Evolutionary conservation across 331 rosid genomes (phyloP).

Genomic region (Ulmus americana): DNA sequence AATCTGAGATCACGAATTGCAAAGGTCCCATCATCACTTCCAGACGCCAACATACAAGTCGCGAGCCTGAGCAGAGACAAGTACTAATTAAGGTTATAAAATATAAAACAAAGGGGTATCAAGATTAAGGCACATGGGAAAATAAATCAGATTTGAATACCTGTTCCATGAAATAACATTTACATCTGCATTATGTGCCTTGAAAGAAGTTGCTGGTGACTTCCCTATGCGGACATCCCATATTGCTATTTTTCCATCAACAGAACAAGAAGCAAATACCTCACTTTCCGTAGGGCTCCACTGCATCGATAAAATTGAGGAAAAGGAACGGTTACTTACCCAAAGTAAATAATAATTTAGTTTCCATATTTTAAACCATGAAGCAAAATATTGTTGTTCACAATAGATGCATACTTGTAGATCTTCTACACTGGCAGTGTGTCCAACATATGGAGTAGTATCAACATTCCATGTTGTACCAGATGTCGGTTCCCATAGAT

Average conservation of each 20-base stretch:
- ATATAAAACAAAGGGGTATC: not conserved
- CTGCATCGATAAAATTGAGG: conserved; percentile 41
- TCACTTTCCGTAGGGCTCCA: conserved; percentile 88
- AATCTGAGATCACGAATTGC: conserved; percentile 80
- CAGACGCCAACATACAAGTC: conserved; percentile 82
- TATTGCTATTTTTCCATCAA: conserved; percentile 67
- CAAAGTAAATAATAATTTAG: not conserved
- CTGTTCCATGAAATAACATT: conserved; percentile 97
- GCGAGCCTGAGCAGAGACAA: conserved; percentile 56
- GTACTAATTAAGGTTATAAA: not conserved
- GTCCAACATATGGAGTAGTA: conserved; percentile 60
- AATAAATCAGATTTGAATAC: conserved; percentile 27
- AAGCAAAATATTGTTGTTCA: conserved; percentile 21
- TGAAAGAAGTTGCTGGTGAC: conserved; percentile 63
- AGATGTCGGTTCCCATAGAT: conserved; percentile 84
- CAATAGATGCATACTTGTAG: conserved; percentile 49
- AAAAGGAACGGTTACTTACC: conserved; percentile 7
- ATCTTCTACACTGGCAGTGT: conserved; percentile 83
- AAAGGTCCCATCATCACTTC: conserved; percentile 81
- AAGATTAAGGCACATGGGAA: conserved; percentile 7
- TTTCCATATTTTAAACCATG: conserved; percentile 16
- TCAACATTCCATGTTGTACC: conserved; percentile 69
- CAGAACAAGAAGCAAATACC: conserved; percentile 84
- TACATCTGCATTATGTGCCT: conserved; percentile 89
- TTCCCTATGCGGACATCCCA: conserved; percentile 83